phyloP scores from a whole-genome alignment of 192 early-diverging fungal species.

The Helicostylum pulchrum region DNA sequence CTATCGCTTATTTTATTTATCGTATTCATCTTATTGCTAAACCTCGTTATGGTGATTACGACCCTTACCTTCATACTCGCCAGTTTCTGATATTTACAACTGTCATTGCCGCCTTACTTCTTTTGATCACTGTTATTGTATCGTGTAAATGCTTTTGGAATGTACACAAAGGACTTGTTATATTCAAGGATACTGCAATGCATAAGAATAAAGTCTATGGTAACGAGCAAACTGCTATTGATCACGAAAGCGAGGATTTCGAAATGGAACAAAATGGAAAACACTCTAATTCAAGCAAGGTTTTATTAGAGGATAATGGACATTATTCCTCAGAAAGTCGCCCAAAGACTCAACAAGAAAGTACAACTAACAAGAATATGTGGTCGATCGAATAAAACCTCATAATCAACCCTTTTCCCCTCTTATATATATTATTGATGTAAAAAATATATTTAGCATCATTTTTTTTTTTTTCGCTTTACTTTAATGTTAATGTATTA shows the following conservation, averaged over 20 bases:
- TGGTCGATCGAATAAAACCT: constrained; percentile 30
- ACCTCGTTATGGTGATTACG: constrained; percentile 5
- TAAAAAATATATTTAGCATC: no score
- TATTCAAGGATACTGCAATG: background rate
- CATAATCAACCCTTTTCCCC: background rate
- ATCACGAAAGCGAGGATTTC: constrained; percentile 8
- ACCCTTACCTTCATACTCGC: constrained; percentile 45
- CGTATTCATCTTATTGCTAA: constrained; percentile 20
- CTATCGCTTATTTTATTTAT: constrained; percentile 34
- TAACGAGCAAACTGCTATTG: background rate
- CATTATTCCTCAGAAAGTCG: background rate
- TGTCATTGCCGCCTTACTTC: constrained; percentile 15
- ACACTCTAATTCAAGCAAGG: background rate
- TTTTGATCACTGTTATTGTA: constrained; percentile 22
- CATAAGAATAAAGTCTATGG: background rate
- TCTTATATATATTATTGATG: background rate
- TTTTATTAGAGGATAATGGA: background rate
- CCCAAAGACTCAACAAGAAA: background rate
- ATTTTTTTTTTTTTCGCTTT: no score
- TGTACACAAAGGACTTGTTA: constrained; percentile 1
- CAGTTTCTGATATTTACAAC: constrained; percentile 40
- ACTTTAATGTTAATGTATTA: no score
- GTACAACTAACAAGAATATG: background rate
- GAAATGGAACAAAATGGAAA: constrained; percentile 1
- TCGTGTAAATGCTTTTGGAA: constrained; percentile 17